Percentiles rank a stretch among this genome's conserved stretches.
Evolutionary conservation across 2,329 filamentous ascomycete genomes (phyloP).

Genomic region (Daldinia sp.): DNA sequence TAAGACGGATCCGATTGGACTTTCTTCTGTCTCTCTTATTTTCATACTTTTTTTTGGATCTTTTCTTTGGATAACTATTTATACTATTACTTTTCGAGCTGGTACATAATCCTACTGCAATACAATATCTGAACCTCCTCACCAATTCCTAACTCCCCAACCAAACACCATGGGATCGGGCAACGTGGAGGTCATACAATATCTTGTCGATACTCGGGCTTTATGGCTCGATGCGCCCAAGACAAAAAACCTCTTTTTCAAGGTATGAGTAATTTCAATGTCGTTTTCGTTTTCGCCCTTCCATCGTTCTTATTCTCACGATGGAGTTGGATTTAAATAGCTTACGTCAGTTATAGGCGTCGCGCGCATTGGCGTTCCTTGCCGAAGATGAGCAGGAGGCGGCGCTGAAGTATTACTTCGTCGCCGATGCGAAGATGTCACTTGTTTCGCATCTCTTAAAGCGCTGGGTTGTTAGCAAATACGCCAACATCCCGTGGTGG

Average conservation of each 20-base stretch:
- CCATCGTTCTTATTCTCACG: too few species aligned
- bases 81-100: not conserved
- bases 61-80: too few species aligned
- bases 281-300: not conserved
- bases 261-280: conserved; percentile 49
- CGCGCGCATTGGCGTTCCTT: conserved; percentile 62
- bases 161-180: conserved; percentile 41
- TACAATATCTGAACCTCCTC: not conserved
- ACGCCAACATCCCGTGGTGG: conserved; percentile 67
- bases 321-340: not conserved
- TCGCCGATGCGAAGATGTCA: conserved; percentile 77
- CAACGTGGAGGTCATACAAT: conserved; percentile 60
- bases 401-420: conserved; percentile 69
- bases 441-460: conserved; percentile 78
- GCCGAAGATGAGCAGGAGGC: conserved; percentile 62
- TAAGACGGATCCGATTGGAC: conserved; percentile 19
- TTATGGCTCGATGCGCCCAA: conserved; percentile 63
- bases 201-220: conserved; percentile 67
- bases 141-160: conserved; percentile 8
- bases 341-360: conserved; percentile 53
- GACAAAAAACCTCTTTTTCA: conserved; percentile 57
- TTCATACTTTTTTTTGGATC: not conserved
- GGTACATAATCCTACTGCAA: not conserved
- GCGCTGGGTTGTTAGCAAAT: conserved; percentile 70
- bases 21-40: not conserved